These are phyloP conservation scores for Tylopilus vinaceipallidus DNA, from an alignment of 768 basidiomycete species.

Conservation along the genomic window DNA sequence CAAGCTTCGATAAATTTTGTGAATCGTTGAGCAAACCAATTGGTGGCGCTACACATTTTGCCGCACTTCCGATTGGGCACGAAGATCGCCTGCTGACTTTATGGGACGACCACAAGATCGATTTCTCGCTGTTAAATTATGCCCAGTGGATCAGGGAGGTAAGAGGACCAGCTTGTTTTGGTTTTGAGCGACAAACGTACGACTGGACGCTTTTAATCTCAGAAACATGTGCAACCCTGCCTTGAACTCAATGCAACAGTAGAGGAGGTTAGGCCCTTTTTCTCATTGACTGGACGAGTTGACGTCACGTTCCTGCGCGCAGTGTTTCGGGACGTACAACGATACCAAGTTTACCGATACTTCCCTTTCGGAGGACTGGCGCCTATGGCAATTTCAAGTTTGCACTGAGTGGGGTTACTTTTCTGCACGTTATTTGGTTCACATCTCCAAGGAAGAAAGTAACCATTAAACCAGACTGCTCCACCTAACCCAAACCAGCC, in stretches of 20 bases:
- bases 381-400: slow-evolving; percentile 87
- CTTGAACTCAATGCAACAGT: slow-evolving; percentile 40
- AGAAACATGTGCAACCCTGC: slow-evolving; percentile 61
- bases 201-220: background rate
- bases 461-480: slow-evolving; percentile 48
- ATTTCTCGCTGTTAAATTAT: slow-evolving; percentile 67
- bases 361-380: slow-evolving; percentile 72
- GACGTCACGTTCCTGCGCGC: background rate
- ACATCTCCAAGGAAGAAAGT: background rate
- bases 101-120: slow-evolving; percentile 46
- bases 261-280: slow-evolving; percentile 45
- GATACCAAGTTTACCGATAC: slow-evolving; percentile 61
- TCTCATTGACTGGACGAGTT: background rate
- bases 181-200: background rate
- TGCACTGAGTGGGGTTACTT: slow-evolving; percentile 98
- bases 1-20: slow-evolving; percentile 69
- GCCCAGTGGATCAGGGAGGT: slow-evolving; percentile 76
- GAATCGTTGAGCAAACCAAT: slow-evolving; percentile 46
- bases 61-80: slow-evolving; percentile 46
- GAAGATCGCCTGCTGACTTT: slow-evolving; percentile 47
- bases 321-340: slow-evolving; percentile 89
- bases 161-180: slow-evolving; percentile 7
- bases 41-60: slow-evolving; percentile 31
- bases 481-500: slow-evolving; percentile 70
- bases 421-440: slow-evolving; percentile 44